A percentile compares a stretch with the other conserved stretches of the same genome.
phyloP scores from a whole-genome alignment of 2,329 filamentous ascomycete species.

The Hymenoscyphus salicellus region DNA sequence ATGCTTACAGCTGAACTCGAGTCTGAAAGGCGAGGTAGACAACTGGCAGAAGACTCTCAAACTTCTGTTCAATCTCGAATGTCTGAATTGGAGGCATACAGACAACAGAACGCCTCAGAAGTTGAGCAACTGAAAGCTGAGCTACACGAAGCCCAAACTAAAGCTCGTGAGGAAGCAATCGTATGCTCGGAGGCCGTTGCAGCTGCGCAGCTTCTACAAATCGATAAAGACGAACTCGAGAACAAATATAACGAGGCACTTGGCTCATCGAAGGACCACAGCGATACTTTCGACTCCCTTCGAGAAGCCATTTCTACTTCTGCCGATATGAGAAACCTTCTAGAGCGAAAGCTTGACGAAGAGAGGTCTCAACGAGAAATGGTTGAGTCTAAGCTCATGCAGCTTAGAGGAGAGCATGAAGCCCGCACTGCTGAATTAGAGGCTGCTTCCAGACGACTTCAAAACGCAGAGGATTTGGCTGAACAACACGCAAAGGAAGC shows the following conservation, averaged over 20 bases:
- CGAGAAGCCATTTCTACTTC: slow-evolving; percentile 77
- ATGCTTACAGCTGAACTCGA: slow-evolving; percentile 67
- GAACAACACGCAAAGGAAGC: slow-evolving; percentile 87
- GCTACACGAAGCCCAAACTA: slow-evolving; percentile 73
- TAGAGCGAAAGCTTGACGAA: slow-evolving; percentile 80
- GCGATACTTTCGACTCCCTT: slow-evolving; percentile 69
- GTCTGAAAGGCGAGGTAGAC: slow-evolving; percentile 75
- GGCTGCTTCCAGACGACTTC: slow-evolving; percentile 67
- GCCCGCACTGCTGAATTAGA: slow-evolving; percentile 75
- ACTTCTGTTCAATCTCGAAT: slow-evolving; percentile 80
- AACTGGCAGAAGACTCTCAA: slow-evolving; percentile 83
- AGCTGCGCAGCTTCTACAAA: slow-evolving; percentile 67
- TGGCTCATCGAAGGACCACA: slow-evolving; percentile 66
- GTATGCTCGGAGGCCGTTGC: slow-evolving; percentile 73
- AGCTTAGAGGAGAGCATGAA: slow-evolving; percentile 80
- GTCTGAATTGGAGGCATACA: slow-evolving; percentile 76
- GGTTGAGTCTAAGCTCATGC: slow-evolving; percentile 72
- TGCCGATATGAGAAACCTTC: slow-evolving; percentile 67
- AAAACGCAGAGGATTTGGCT: slow-evolving; percentile 82
- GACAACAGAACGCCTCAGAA: slow-evolving; percentile 79
- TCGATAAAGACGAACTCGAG: slow-evolving; percentile 81
- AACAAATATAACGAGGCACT: slow-evolving; percentile 65
- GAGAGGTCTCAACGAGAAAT: slow-evolving; percentile 73
- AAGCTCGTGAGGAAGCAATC: slow-evolving; percentile 78
- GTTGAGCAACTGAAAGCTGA: slow-evolving; percentile 82